Percentiles rank a stretch among this genome's conserved stretches.
Evolutionary conservation across 2,329 filamentous ascomycete genomes (phyloP).

Genomic region (Colletotrichum sp.): DNA sequence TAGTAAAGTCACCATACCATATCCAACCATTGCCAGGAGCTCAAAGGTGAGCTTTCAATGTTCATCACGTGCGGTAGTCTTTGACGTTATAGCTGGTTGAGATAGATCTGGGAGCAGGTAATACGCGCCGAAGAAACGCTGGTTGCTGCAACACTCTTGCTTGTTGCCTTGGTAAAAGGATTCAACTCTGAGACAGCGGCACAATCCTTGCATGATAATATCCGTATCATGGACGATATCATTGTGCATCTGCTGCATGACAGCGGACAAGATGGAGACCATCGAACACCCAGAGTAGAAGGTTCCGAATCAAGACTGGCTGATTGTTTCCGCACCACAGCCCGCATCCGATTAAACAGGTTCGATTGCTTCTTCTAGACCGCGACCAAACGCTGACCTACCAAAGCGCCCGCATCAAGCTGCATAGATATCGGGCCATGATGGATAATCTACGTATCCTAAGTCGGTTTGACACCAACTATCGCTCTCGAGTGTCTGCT

Average conservation of each 20-base stretch:
- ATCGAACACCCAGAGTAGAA: not conserved
- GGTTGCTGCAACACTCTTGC: not conserved
- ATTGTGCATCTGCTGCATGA: not conserved
- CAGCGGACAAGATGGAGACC: not conserved
- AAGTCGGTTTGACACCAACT: not conserved
- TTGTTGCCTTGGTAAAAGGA: not conserved
- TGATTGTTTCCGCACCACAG: not conserved
- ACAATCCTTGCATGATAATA: not conserved
- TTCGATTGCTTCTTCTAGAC: not conserved
- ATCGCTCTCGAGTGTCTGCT: not conserved
- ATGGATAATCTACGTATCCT: not conserved
- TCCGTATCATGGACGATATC: not conserved
- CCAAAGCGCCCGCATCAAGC: not conserved
- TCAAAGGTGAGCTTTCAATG: not conserved
- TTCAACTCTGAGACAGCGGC: not conserved
- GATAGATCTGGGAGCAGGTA: not conserved
- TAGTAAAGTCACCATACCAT: not conserved
- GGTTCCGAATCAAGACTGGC: not conserved
- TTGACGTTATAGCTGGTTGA: not conserved
- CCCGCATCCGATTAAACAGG: not conserved
- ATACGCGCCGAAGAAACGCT: not conserved
- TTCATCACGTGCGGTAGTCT: not conserved
- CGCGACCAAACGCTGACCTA: not conserved
- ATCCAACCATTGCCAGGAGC: not conserved
- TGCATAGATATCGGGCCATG: not conserved